Evolutionary conservation across 257 asterid genomes (phyloP), one percentile per base, ranked within the genome.

Genomic region (Buddleja alternifolia): DNA sequence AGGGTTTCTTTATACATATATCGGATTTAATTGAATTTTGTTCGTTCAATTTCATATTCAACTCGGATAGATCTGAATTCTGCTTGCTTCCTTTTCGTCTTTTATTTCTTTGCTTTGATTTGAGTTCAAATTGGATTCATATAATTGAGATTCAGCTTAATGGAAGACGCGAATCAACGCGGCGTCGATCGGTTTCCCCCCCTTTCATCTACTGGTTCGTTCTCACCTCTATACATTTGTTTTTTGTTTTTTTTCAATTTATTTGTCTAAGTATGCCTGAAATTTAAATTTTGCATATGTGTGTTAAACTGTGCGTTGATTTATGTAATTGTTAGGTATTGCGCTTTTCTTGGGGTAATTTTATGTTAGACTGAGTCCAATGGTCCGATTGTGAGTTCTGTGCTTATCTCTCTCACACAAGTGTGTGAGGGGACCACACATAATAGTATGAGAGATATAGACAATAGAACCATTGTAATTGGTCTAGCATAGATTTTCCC

Each of bases 101-200:
- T 39, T 19, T 65, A 17, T 46, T 72, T 41, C 54, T 40, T 14
- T 44, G 8, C 9, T 59, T 73, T 41, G 50, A 52, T 29, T 29
- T 29, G 34, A 5, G 34, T 29, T 5, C 34, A 29, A 29, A 29
- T 48, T 66, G 29, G 73, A 56, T 56, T 58, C 8, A 4, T 1
- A 53, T 8, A 67, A 29, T 68, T 59, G 25, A 12, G 25, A 12
- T 42, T 42, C 46, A 32, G 25, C 23, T 71, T 14, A 10, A 83
- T 83, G 88, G 88, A 83, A 72, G 88, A 83, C 17, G 40, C 75
- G n/a, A 71, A 69, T 57, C 81, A 77, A 17, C 77, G 77, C 19
- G 68, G 73, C 63, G 63, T 64, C 73, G 83, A 83, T 62, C 81
- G 81, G 68, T 77, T 83, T 19, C 80, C 75, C 29, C 58, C 85